Base-by-base conservation (phyloP, 768 basidiomycete genomes). In the Tylopilus plumbeoviolaceoides region DNA sequence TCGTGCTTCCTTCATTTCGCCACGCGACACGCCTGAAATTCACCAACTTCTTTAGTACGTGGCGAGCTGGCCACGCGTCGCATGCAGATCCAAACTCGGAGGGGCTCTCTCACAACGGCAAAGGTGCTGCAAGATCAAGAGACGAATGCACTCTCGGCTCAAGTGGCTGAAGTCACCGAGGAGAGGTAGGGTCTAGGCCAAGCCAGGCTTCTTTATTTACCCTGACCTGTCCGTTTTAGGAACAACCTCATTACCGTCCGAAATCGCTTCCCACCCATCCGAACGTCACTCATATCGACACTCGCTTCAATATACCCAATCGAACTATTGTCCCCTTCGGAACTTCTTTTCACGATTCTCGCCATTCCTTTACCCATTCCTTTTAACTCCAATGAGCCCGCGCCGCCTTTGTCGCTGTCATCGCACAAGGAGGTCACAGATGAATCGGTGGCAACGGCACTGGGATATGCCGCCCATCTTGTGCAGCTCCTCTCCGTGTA, bases 331-430 rank as follows among this genome's bases (percentile, higher is more conserved):
- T 87, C 88, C 11, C 77, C 93, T 12, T 82, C 89, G 5, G 86
- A 92, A 61, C 75, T 98, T n/a, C 80, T 97, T 27, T 99, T 89
- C 68, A 84, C 89, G 12, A 91, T 99, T 65, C 74, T 94, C 46
- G 78, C 80, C 46, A 84, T 91, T 43, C 90, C 97, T n/a, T 78
- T 99, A 10, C 95, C 97, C 1, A 94, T 98, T 55, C 92, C 92
- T 15, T 60, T 84, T 21, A 74, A 79, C 28, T 58, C 80, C 5
- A 81, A 82, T 48, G 89, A 94, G 59, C 91, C 93, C 42, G 89
- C 88, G 0, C 95, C 95, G 15, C 91, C 95, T 1, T 72, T 91
- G 36, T 74, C 78, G 4, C 66, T 94, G 39, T 70, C 81, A 31
- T 70, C 78, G n/a, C 78, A 83, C 58, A 83, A 80, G 53, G 81